Conservation (phyloP, 768 basidiomycete genomes). For the Gloeostereum incarnatum region DNA sequence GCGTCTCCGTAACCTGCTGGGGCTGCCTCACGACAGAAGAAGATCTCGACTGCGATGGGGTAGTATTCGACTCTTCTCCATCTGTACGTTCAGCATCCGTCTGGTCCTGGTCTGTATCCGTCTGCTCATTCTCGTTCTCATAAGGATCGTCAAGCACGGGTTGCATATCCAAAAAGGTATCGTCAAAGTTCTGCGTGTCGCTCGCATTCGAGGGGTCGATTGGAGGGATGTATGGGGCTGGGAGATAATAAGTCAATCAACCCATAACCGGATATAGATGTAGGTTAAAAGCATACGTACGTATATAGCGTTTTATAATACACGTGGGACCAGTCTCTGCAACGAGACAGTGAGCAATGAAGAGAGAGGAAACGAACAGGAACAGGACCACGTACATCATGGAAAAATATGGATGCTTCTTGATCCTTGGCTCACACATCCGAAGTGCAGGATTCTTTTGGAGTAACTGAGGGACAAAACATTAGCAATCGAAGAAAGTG, state of each 20-base stretch:
- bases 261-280: neutral
- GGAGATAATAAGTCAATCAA: constrained; percentile 4
- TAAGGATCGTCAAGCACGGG: constrained; percentile 77
- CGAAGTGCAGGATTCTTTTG: constrained; percentile 89
- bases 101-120: constrained; percentile 54
- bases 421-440: constrained; percentile 89
- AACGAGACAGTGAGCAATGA: constrained; percentile 10
- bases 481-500: constrained; percentile 3
- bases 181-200: constrained; percentile 98
- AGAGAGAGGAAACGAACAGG: constrained; percentile 4
- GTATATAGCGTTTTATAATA: constrained; percentile 93
- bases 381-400: constrained; percentile 73
- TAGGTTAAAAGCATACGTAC: constrained; percentile 32
- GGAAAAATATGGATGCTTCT: constrained; percentile 90
- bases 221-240: constrained; percentile 89
- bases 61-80: constrained; percentile 69
- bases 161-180: constrained; percentile 93
- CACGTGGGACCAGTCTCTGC: constrained; percentile 89
- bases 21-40: constrained; percentile 48
- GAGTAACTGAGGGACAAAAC: constrained; percentile 48
- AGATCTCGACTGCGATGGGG: constrained; percentile 72
- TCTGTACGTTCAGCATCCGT: constrained; percentile 68
- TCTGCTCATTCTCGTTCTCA: constrained; percentile 49
- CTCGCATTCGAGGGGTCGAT: constrained; percentile 87
- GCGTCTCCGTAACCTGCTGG: constrained; percentile 7